Evolutionary conservation across 2,329 filamentous ascomycete species (phyloP), one percentile per base, ranked within the genome.

Genomic region (Parasarocladium wereldwijsianum): DNA sequence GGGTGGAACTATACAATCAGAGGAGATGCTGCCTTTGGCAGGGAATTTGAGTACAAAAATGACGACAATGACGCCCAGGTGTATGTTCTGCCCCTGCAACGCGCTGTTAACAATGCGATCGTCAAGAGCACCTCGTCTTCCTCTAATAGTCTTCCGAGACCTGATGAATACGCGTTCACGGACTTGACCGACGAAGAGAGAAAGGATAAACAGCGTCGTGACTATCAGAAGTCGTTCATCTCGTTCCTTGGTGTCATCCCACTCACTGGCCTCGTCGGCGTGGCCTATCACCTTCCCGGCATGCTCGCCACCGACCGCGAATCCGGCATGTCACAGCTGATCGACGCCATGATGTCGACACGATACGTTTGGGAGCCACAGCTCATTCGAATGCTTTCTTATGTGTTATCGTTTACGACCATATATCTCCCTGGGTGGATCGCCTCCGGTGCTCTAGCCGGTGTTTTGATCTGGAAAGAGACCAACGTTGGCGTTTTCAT

Each of bases 1-100:
- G 34, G 40, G 8, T 85, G 80, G 80, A 83, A 83, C 49, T 85
- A 85, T 45, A 79, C 76, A 0, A 55, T 85, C 11, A 58, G 76
- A 32, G 69, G 69, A 3, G 79, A 85, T 65, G 32, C 40, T 4
- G 58, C 64, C 2, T 57, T 80, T 25, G 66, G 67, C 10, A 43
- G 43, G 7, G 57, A 57, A 24, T 67, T 81, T 32, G 62, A 66
- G 38, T 66, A 74, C 13, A 56, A 68, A 24, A 52, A 59, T 9
- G 49, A 57, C 17, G 57, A 45, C 20, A 81, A 83, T 40, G 73
- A 80, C 43, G 60, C 64, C 9, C 62, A 85, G 42, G 58, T 75
- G 3, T 80, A 79, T 41, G 57, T 70, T 5, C 51, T 82, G 3
- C 79, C 79, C 2, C 59, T 86, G 3, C 78, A 84, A 42, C 64